A percentile compares a stretch with the other conserved stretches of the same genome.
These are phyloP conservation scores for Penicillium sp. DNA, from an alignment of 2,329 filamentous ascomycete genomes.

Conservation along the genomic window DNA sequence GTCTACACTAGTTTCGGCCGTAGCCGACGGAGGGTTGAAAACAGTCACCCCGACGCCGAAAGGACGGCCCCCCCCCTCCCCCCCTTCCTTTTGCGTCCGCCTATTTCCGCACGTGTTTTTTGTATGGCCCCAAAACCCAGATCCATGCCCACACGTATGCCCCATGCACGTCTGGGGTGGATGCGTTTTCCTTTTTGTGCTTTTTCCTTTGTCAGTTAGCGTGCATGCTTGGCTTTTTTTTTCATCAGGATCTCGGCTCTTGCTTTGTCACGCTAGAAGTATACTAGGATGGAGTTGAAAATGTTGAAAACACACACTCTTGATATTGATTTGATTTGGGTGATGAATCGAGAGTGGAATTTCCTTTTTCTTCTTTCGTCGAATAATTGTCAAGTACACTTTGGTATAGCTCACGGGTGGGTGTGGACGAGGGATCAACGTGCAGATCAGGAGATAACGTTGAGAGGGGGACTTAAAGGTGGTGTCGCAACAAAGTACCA, in stretches of 20 bases:
- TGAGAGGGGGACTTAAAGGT: background rate
- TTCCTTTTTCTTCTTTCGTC: no score
- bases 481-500: background rate
- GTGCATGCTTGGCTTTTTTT: slow-evolving; percentile 7
- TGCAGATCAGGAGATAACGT: background rate
- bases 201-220: slow-evolving; percentile 11
- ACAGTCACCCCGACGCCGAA: background rate
- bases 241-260: background rate
- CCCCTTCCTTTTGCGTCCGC: background rate
- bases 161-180: background rate
- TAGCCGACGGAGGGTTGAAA: background rate
- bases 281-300: no score
- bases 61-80: background rate
- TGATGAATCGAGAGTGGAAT: no score
- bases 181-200: background rate
- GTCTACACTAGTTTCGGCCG: slow-evolving; percentile 9
- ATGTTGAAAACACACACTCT: no score
- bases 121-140: background rate
- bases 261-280: background rate
- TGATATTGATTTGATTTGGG: no score
- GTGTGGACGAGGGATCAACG: background rate
- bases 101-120: background rate
- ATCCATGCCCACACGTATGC: background rate
- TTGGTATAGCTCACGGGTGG: no score
- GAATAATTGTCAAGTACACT: no score